phyloP scores from a whole-genome alignment of 1,284 basidiomycete genomes.

The Takashimella koratensis region DNA sequence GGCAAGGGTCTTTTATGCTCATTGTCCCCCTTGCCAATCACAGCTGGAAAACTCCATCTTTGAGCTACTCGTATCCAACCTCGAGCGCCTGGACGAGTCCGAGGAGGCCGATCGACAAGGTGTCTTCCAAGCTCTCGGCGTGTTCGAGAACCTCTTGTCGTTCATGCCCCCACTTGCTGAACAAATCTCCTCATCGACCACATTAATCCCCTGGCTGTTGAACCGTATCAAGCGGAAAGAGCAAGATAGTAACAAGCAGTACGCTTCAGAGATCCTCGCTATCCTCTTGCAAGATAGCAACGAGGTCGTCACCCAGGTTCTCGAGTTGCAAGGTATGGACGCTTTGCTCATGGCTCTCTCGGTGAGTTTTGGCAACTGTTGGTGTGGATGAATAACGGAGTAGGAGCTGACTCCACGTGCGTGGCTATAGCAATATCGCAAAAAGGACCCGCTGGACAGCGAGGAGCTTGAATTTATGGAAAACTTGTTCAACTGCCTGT shows the following conservation, averaged over 20 bases:
- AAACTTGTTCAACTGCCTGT: conserved; percentile 86
- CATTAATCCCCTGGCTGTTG: conserved; percentile 73
- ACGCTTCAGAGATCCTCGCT: conserved; percentile 81
- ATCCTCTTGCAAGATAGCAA: conserved; percentile 76
- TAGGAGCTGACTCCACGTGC: background rate
- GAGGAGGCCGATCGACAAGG: conserved; percentile 81
- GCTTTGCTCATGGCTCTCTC: conserved; percentile 70
- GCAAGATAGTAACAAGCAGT: conserved; percentile 80
- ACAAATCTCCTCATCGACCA: conserved; percentile 67
- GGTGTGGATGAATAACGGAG: background rate
- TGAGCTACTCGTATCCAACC: conserved; percentile 85
- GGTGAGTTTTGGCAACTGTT: too few species aligned
- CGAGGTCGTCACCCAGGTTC: conserved; percentile 62
- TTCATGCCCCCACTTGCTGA: conserved; percentile 73
- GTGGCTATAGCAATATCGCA: conserved; percentile 68
- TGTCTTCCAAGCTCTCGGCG: conserved; percentile 84
- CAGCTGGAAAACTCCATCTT: conserved; percentile 77
- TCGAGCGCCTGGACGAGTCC: conserved; percentile 71
- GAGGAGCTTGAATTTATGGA: conserved; percentile 98
- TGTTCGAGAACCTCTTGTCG: conserved; percentile 88
- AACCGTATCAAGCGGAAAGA: conserved; percentile 66
- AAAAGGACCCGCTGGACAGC: conserved; percentile 71
- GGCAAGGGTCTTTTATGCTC: background rate
- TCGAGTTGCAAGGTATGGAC: conserved; percentile 74
- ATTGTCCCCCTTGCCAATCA: background rate